These are phyloP conservation scores for Picochlorum costavermella DNA, from an alignment of 139 green algal genomes.

Conservation along the genomic window DNA sequence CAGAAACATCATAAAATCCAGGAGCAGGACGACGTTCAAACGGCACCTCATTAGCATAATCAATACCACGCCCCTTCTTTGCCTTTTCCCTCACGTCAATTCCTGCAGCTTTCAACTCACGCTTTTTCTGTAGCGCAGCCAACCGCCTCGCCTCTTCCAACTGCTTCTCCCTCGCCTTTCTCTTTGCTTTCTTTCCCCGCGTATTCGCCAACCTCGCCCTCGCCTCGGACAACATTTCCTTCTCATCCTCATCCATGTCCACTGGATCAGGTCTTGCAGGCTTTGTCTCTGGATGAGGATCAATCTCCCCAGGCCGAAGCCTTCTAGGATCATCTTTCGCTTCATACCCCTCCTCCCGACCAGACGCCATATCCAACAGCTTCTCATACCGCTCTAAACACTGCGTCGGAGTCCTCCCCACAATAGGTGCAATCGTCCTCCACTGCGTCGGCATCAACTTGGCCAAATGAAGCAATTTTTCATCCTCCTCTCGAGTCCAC, in stretches of 20 bases:
- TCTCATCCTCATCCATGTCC: constrained; percentile 99
- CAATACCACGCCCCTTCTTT: constrained; percentile 41
- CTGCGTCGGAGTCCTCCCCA: constrained; percentile 90
- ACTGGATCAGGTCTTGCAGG: constrained; percentile 89
- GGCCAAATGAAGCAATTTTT: constrained; percentile 98
- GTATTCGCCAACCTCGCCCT: constrained; percentile 95
- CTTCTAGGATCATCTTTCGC: constrained; percentile 82
- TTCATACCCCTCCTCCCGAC: constrained; percentile 80
- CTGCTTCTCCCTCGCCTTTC: constrained; percentile 94
- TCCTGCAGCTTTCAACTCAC: constrained; percentile 77
- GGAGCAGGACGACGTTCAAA: constrained; percentile 84
- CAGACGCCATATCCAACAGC: constrained; percentile 71
- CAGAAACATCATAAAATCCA: constrained; percentile 81
- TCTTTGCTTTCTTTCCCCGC: constrained; percentile 97
- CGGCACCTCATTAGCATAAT: constrained; percentile 82
- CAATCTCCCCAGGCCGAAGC: constrained; percentile 93
- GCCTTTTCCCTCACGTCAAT: constrained; percentile 47
- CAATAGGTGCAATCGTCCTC: constrained; percentile 96
- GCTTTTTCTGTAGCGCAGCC: constrained; percentile 91
- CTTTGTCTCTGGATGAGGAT: constrained; percentile 94
- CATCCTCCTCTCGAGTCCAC: constrained; percentile 98
- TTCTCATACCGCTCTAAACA: constrained; percentile 94
- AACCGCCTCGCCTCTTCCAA: constrained; percentile 94
- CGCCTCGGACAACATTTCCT: constrained; percentile 98
- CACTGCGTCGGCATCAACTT: constrained; percentile 99